Evolutionary conservation across 1,284 basidiomycete species (phyloP).

Genomic region (Fomitopsis palustris): DNA sequence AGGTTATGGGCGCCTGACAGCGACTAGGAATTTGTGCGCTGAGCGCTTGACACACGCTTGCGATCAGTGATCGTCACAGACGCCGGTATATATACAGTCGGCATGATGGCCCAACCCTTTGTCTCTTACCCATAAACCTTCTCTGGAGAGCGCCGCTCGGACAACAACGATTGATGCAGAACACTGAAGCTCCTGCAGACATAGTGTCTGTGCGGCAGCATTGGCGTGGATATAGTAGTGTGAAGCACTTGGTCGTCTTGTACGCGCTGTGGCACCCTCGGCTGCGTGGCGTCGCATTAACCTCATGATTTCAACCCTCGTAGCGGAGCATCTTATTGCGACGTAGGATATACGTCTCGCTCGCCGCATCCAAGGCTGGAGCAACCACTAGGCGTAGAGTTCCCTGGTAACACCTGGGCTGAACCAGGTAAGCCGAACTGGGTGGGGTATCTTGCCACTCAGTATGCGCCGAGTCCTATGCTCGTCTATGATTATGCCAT

Average conservation of each 20-base stretch:
- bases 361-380: slow-evolving; percentile 28
- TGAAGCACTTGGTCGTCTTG: slow-evolving; percentile 2
- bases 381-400: slow-evolving; percentile 45
- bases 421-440: slow-evolving; percentile 44
- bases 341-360: slow-evolving; percentile 30
- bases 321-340: slow-evolving; percentile 54
- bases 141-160: neutral
- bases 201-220: neutral
- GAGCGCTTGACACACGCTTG: neutral
- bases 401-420: slow-evolving; percentile 41
- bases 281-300: neutral
- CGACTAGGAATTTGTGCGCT: neutral
- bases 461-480: slow-evolving; percentile 35
- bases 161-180: neutral
- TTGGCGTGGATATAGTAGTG: slow-evolving; percentile 1
- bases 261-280: neutral
- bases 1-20: neutral
- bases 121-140: neutral
- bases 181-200: slow-evolving; percentile 15
- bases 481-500: slow-evolving; percentile 50
- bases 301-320: neutral
- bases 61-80: neutral
- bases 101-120: neutral
- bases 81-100: neutral
- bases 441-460: slow-evolving; percentile 49